A percentile compares a stretch with the other conserved stretches of the same genome.
Evolutionary conservation across 176 grass and related monocot species (phyloP).

Genomic region (Oryza officinalis): DNA sequence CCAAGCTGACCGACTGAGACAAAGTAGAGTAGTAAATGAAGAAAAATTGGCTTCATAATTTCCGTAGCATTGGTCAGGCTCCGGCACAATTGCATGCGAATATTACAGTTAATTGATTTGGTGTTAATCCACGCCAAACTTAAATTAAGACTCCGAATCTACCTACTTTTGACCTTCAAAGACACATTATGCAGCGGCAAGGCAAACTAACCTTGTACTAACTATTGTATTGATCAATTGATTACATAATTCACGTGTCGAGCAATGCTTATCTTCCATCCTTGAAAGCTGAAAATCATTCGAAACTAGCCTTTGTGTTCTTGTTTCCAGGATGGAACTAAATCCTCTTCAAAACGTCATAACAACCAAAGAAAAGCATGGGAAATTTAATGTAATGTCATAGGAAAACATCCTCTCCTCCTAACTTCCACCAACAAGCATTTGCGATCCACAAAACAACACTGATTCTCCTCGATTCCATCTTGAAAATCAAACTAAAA

Average conservation of each 20-base stretch:
- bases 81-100: too few relatives aligned
- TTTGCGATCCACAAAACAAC: background rate
- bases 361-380: background rate
- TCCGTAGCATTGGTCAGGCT: too few relatives aligned
- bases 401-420: background rate
- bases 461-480: background rate
- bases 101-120: background rate
- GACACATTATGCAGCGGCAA: background rate
- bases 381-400: background rate
- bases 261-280: background rate
- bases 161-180: background rate
- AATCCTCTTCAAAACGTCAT: background rate
- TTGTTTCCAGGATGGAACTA: background rate
- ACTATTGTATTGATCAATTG: background rate
- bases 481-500: background rate
- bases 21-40: too few relatives aligned
- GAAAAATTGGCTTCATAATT: too few relatives aligned
- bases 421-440: background rate
- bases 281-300: background rate
- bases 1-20: too few relatives aligned
- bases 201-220: too few relatives aligned
- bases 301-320: background rate
- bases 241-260: background rate
- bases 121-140: background rate
- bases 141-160: background rate